A percentile compares a stretch with the other conserved stretches of the same genome.
Conservation (phyloP, 2,329 filamentous ascomycete species). For the Orbilia quercus region DNA sequence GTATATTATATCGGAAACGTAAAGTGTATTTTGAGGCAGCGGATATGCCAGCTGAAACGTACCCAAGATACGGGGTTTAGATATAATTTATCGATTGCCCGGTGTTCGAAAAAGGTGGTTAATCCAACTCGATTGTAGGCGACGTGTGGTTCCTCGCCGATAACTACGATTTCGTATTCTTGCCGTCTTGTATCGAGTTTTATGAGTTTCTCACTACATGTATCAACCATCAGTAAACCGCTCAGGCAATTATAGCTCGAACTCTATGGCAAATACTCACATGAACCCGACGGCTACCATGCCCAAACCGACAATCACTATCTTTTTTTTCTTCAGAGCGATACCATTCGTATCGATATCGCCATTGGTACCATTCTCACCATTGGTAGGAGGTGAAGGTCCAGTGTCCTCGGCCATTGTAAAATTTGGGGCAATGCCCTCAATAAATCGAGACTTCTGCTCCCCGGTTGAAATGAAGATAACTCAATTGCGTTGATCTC, state of each 20-base stretch:
- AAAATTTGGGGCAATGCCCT: neutral
- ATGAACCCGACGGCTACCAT: constrained; percentile 94
- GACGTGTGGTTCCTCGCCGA: constrained; percentile 87
- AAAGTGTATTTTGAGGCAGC: too few species aligned
- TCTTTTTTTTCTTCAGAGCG: constrained; percentile 32
- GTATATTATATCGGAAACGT: too few species aligned
- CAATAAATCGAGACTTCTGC: neutral
- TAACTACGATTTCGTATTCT: constrained; percentile 83
- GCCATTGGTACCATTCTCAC: constrained; percentile 1
- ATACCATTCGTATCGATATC: neutral
- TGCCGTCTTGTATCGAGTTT: constrained; percentile 81
- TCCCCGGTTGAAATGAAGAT: neutral
- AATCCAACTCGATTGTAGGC: constrained; percentile 92
- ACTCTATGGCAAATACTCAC: constrained; percentile 67
- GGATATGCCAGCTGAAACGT: too few species aligned
- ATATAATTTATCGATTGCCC: constrained; percentile 86
- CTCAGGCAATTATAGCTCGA: neutral
- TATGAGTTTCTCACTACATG: constrained; percentile 80
- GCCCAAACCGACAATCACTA: constrained; percentile 30
- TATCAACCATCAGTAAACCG: constrained; percentile 3
- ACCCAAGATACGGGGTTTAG: constrained; percentile 87
- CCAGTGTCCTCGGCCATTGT: neutral
- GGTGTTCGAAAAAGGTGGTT: constrained; percentile 88
- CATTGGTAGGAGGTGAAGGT: neutral
- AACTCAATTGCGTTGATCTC: too few species aligned